Conservation (phyloP, 495 filamentous ascomycete species). For the Hypoxylon cercidicola region DNA sequence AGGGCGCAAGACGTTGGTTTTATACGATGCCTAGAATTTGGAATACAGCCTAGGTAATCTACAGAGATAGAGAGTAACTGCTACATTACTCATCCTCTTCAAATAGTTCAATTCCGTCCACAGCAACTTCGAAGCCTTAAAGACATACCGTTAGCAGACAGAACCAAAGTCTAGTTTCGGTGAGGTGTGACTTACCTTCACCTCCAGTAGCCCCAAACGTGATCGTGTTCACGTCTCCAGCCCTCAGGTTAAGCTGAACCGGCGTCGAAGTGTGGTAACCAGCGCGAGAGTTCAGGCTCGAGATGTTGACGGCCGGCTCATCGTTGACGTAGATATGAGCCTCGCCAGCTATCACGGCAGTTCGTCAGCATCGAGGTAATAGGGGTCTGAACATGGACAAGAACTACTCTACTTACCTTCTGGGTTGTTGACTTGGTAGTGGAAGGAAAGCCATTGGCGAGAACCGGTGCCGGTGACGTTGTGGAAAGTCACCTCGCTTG, state of each 20-base stretch:
- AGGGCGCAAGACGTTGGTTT: too few relatives aligned
- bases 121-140: slow-evolving; percentile 43
- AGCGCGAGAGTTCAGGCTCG: slow-evolving; percentile 53
- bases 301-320: slow-evolving; percentile 50
- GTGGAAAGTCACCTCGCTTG: slow-evolving; percentile 49
- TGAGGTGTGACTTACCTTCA: slow-evolving; percentile 38
- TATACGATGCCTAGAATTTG: not conserved
- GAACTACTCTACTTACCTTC: slow-evolving; percentile 37
- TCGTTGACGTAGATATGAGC: slow-evolving; percentile 55
- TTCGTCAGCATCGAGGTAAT: slow-evolving; percentile 7
- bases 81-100: slow-evolving; percentile 42
- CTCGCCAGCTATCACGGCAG: slow-evolving; percentile 43
- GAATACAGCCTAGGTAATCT: not conserved
- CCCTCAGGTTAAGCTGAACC: slow-evolving; percentile 48
- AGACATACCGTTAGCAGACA: slow-evolving; percentile 11
- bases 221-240: slow-evolving; percentile 51
- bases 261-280: slow-evolving; percentile 53
- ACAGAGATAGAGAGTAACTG: not conserved
- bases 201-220: slow-evolving; percentile 49
- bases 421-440: slow-evolving; percentile 49
- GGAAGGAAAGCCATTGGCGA: slow-evolving; percentile 54
- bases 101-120: slow-evolving; percentile 49
- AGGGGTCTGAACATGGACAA: slow-evolving; percentile 1
- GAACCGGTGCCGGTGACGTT: slow-evolving; percentile 55
- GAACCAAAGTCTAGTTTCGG: not conserved